A percentile compares a stretch with the other conserved stretches of the same genome.
Conservation (phyloP, 345 rosid genomes). For the Rhodamnia rubescens region DNA sequence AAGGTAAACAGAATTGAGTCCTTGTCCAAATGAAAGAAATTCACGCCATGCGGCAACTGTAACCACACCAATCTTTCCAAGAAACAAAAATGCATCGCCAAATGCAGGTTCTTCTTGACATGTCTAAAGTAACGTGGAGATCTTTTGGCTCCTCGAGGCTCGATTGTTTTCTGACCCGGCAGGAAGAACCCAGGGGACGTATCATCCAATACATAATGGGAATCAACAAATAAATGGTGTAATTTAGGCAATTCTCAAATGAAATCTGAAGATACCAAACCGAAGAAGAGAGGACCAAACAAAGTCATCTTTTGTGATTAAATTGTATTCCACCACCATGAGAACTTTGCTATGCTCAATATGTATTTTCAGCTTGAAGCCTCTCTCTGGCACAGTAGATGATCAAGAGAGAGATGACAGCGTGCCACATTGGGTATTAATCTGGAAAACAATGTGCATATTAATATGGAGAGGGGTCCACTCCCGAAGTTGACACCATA, state of each 20-base stretch:
- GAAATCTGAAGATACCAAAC: background rate
- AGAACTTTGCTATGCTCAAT: background rate
- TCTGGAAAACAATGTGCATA: background rate
- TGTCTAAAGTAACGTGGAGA: background rate
- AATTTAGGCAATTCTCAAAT: background rate
- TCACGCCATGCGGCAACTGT: background rate
- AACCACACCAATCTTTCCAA: background rate
- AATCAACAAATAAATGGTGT: background rate
- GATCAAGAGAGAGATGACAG: background rate
- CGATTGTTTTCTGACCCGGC: background rate
- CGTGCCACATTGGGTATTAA: fast-evolving
- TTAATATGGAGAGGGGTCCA: background rate
- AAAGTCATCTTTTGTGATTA: background rate
- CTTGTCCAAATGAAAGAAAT: background rate
- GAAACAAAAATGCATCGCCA: background rate
- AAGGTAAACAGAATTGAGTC: background rate
- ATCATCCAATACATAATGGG: background rate
- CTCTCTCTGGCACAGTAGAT: background rate
- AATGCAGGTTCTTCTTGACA: background rate
- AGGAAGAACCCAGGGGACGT: background rate
- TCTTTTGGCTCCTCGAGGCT: background rate
- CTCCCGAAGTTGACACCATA: background rate
- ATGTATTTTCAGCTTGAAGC: background rate
- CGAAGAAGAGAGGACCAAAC: background rate
- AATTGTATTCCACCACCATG: background rate